These are phyloP conservation scores for Entoloma clypeatum DNA, from an alignment of 1,284 basidiomycete genomes.

Conservation along the genomic window DNA sequence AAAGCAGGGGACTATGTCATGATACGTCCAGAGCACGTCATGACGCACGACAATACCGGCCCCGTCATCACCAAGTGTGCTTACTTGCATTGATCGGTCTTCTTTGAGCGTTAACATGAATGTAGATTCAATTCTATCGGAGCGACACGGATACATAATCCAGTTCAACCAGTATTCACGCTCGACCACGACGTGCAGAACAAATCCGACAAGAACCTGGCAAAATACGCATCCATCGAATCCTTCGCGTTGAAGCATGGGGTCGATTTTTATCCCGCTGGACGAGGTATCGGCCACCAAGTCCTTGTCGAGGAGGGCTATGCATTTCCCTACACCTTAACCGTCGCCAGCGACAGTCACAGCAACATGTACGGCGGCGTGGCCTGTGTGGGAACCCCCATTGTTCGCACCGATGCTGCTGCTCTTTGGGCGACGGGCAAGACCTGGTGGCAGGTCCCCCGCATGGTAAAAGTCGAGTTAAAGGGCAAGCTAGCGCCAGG, in stretches of 20 bases:
- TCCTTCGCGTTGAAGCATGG: slow-evolving; percentile 83
- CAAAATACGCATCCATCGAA: slow-evolving; percentile 93
- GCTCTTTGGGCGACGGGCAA: slow-evolving; percentile 98
- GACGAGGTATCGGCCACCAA: slow-evolving; percentile 97
- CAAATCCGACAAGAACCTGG: slow-evolving; percentile 87
- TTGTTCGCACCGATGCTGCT: slow-evolving; percentile 90
- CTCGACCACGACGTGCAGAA: slow-evolving; percentile 99
- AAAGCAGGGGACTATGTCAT: slow-evolving; percentile 98
- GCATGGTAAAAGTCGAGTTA: slow-evolving; percentile 94
- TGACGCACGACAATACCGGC: slow-evolving; percentile 98
- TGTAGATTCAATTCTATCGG: slow-evolving; percentile 92
- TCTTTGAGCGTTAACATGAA: slow-evolving; percentile 12
- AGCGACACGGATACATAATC: slow-evolving; percentile 81
- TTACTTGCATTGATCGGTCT: slow-evolving; percentile 4
- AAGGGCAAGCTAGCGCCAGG: slow-evolving; percentile 80
- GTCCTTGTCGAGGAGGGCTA: slow-evolving; percentile 95
- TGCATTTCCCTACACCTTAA: slow-evolving; percentile 90
- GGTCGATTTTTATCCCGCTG: slow-evolving; percentile 97
- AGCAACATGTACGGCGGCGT: slow-evolving; percentile 99
- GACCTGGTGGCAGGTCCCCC: slow-evolving; percentile 99
- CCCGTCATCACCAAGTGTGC: slow-evolving; percentile 93
- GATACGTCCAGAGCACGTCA: slow-evolving; percentile 96
- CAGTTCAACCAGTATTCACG: slow-evolving; percentile 89
- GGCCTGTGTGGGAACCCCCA: slow-evolving; percentile 95
- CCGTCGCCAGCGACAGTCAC: slow-evolving; percentile 95